Base-by-base conservation (phyloP, 2,329 filamentous ascomycete genomes). In the Beauveria varroae region DNA sequence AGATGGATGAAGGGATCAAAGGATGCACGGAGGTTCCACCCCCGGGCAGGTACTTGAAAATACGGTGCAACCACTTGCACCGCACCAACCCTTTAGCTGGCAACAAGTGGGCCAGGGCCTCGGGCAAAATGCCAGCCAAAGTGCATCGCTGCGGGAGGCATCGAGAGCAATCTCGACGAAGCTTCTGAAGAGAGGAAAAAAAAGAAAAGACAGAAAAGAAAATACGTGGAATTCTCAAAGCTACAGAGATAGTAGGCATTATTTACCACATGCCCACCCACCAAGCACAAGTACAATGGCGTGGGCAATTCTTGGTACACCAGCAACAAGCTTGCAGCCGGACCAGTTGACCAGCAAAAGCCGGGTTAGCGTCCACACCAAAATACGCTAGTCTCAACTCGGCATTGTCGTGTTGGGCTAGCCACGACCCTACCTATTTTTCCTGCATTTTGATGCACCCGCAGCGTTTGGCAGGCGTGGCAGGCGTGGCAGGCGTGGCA, bases 1-100 rank as follows among this genome's bases (percentile, higher is more conserved):
- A 60, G 58, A 54, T 53, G 57, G 51, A 40, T 54, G 58, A 54
- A 60, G 58, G 51, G 58, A 60, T 54, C 49, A 54, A 44, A 54
- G 58, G 58, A 47, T 60, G 50, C 44, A 49, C 50, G 43, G 37
- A 28, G 58, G 58, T 60, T 47, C 58, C 58, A 60, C 58, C 58
- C 58, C 58, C 58, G 58, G 57, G 56, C 20, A 46, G 55, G 46
- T 20, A 34, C 44, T 41, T 59, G 28, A 59, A 51, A 59, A 44
- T 57, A 40, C 44, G 46, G 57, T 52, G 47, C 34, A 37, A 37
- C 34, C 34, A 37, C 34, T 16, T 37, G 34, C 57, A 50, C 46
- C 58, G 51, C 50, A 49, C 50, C 43, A 60, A 43, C 50, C 57
- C 34, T 37, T 37, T 37, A 37, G 34, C 34, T 37, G 34, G 34